phyloP scores from a whole-genome alignment of 225 moss, liverwort and hornwort genomes.

The Pseudisothecium myosuroides region DNA sequence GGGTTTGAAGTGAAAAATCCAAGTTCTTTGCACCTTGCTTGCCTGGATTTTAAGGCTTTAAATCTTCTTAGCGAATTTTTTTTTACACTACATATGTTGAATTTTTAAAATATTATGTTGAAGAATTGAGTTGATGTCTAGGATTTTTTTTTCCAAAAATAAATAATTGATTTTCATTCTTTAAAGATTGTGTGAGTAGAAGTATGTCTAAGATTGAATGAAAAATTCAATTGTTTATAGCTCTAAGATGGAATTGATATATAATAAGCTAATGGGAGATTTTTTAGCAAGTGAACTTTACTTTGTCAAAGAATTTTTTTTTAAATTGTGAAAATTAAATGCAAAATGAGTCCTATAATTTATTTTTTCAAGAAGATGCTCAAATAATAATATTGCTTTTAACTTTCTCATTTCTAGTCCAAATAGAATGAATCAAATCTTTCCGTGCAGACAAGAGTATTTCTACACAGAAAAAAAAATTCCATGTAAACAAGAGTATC shows the following conservation, averaged over 20 bases:
- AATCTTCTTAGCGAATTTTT: neutral
- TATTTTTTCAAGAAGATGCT: neutral
- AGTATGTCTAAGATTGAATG: neutral
- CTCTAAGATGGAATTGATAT: no score
- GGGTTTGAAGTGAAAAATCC: neutral
- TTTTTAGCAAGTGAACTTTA: no score
- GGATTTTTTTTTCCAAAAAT: no score
- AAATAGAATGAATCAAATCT: neutral
- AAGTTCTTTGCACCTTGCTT: neutral
- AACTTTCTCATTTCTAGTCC: neutral
- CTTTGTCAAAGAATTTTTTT: neutral
- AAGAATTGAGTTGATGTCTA: no score
- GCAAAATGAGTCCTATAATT: neutral
- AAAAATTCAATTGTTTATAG: no score
- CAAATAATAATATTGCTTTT: neutral
- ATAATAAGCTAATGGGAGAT: no score
- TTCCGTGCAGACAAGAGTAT: no score
- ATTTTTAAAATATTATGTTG: neutral
- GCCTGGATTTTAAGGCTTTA: neutral
- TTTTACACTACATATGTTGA: no score
- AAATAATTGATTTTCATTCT: no score
- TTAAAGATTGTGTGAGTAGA: neutral
- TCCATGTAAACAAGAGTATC: neutral
- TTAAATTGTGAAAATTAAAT: neutral
- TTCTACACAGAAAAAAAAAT: no score